Evolutionary conservation across 257 asterid genomes (phyloP).

Genomic region (Dorcoceras hygrometricum): DNA sequence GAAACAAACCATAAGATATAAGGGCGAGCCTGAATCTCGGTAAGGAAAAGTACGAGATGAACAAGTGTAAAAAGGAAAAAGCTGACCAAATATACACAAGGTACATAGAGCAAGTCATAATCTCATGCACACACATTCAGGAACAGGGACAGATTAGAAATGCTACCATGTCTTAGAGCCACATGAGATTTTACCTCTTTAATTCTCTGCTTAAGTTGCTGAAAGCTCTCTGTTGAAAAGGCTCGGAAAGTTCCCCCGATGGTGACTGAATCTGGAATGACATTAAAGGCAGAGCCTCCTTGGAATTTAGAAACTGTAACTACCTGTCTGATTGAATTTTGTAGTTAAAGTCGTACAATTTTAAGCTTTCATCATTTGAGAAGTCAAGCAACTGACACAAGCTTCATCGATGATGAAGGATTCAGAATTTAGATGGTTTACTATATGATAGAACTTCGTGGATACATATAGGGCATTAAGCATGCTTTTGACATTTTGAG

Average conservation of each 20-base stretch:
- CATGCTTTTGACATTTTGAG: not conserved
- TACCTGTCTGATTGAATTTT: constrained; percentile 45
- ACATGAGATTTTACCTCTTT: constrained; percentile 51
- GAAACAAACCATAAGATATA: not conserved
- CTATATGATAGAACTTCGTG: not conserved
- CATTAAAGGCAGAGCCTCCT: constrained; percentile 92
- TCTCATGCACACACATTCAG: not conserved
- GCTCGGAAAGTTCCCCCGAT: constrained; percentile 95
- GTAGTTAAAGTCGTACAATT: not conserved
- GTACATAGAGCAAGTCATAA: not conserved
- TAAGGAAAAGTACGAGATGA: not conserved
- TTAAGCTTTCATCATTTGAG: not conserved
- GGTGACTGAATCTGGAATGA: constrained; percentile 88
- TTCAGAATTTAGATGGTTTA: not conserved
- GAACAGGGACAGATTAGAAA: not conserved
- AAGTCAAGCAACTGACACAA: not conserved
- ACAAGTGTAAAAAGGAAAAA: not conserved
- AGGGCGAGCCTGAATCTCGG: not conserved
- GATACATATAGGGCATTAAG: not conserved
- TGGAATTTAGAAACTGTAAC: constrained; percentile 80
- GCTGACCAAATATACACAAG: not conserved
- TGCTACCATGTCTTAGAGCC: not conserved
- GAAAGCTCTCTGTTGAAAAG: constrained; percentile 64
- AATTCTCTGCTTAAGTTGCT: constrained; percentile 65
- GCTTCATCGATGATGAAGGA: not conserved